Percentiles rank a stretch among this genome's conserved stretches.
These are phyloP conservation scores for Limnanthes douglasii DNA, from an alignment of 345 rosid genomes.

Conservation along the genomic window DNA sequence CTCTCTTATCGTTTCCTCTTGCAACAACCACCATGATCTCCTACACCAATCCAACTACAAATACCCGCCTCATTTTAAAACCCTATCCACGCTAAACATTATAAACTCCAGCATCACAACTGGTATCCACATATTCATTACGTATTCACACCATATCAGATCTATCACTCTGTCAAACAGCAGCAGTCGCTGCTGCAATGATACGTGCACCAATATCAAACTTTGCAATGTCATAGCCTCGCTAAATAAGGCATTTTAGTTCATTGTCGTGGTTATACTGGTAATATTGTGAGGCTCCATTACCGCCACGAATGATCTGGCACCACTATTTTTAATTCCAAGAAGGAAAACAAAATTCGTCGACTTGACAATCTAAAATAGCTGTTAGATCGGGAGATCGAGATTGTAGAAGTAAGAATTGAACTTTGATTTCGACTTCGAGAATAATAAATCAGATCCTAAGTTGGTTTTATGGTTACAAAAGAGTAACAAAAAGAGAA, in stretches of 20 bases:
- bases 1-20: conserved; percentile 81
- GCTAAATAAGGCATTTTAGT: conserved; percentile 66
- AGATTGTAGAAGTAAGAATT: conserved; percentile 43
- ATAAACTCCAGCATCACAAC: conserved; percentile 67
- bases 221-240: conserved; percentile 88
- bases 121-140: conserved; percentile 94
- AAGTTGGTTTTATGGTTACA: conserved; percentile 33
- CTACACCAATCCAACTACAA: conserved; percentile 92
- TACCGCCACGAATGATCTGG: conserved; percentile 79
- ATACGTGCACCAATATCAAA: conserved; percentile 72
- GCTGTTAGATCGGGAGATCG: conserved; percentile 82
- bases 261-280: conserved; percentile 78
- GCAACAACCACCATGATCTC: conserved; percentile 76
- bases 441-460: conserved; percentile 45
- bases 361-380: conserved; percentile 49
- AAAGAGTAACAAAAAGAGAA: conserved; percentile 40
- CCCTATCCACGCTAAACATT: conserved; percentile 70
- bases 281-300: conserved; percentile 66
- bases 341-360: conserved; percentile 46
- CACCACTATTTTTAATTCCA: conserved; percentile 74
- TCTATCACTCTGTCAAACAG: conserved; percentile 83
- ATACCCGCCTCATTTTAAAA: conserved; percentile 75
- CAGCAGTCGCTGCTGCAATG: conserved; percentile 84
- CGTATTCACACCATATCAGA: conserved; percentile 81
- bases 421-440: conserved; percentile 29